These are phyloP conservation scores for Colletotrichum chlorophyti DNA, from an alignment of 2,329 filamentous ascomycete genomes.

Conservation along the genomic window DNA sequence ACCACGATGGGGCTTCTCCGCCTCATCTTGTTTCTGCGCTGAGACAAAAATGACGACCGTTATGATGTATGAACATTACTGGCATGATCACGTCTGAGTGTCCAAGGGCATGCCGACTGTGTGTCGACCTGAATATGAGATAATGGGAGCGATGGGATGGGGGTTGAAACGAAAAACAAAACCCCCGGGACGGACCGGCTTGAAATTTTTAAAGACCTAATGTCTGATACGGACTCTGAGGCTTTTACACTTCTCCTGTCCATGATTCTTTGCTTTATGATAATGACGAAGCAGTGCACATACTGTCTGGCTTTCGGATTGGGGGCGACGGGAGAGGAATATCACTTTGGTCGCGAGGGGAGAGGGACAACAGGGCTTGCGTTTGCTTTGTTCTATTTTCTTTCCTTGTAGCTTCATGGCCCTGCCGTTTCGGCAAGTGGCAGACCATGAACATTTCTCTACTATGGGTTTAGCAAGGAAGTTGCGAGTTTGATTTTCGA, in stretches of 20 bases:
- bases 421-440: background rate
- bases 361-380: background rate
- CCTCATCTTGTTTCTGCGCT: constrained; percentile 22
- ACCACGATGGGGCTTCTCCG: background rate
- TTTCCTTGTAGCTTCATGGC: too few relatives aligned
- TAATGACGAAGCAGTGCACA: constrained; percentile 30
- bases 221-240: constrained; percentile 26
- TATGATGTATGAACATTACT: constrained; percentile 32
- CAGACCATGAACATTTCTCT: background rate
- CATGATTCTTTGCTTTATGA: constrained; percentile 30
- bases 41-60: constrained; percentile 29
- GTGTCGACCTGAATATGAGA: too few relatives aligned
- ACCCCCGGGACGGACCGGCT: too few relatives aligned
- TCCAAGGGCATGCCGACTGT: constrained; percentile 21
- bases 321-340: background rate
- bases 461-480: constrained; percentile 5
- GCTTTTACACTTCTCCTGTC: constrained; percentile 22
- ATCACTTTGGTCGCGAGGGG: background rate
- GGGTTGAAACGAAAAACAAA: too few relatives aligned
- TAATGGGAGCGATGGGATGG: too few relatives aligned
- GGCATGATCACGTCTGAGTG: constrained; percentile 28
- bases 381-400: background rate
- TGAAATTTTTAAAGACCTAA: constrained; percentile 26
- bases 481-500: background rate
- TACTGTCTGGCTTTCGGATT: constrained; percentile 19